Conservation (phyloP, 768 basidiomycete genomes). For the Tubosaeta sp. region DNA sequence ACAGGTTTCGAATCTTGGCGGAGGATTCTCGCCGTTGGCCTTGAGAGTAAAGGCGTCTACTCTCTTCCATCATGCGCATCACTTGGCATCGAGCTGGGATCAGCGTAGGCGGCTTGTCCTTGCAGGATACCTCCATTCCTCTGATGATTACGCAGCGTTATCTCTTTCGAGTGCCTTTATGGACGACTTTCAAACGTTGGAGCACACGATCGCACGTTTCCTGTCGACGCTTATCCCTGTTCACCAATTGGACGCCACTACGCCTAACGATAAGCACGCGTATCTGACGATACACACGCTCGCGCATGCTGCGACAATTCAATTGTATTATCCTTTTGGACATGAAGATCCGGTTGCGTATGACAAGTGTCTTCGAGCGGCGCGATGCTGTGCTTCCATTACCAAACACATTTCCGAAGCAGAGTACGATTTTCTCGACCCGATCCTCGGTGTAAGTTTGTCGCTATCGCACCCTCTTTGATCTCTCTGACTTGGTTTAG, state of each 20-base stretch:
- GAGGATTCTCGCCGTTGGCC: slow-evolving; percentile 59
- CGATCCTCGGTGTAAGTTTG: slow-evolving; percentile 65
- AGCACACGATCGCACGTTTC: slow-evolving; percentile 62
- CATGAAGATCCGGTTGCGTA: slow-evolving; percentile 56
- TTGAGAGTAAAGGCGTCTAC: slow-evolving; percentile 75
- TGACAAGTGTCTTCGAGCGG: slow-evolving; percentile 64
- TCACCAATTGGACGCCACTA: slow-evolving; percentile 56
- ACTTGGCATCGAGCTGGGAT: slow-evolving; percentile 57
- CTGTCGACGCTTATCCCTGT: slow-evolving; percentile 58
- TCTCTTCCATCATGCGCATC: slow-evolving; percentile 64
- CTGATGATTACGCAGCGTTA: slow-evolving; percentile 34
- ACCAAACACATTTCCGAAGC: slow-evolving; percentile 59
- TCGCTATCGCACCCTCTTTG: not conserved
- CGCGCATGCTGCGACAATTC: slow-evolving; percentile 60
- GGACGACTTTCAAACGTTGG: slow-evolving; percentile 58
- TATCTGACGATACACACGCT: slow-evolving; percentile 62
- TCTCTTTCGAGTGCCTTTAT: slow-evolving; percentile 45
- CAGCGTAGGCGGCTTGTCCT: slow-evolving; percentile 42
- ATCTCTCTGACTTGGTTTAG: slow-evolving; percentile 31
- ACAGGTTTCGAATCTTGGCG: slow-evolving; percentile 43
- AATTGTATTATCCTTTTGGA: slow-evolving; percentile 59
- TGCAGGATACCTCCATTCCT: slow-evolving; percentile 9
- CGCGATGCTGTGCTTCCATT: slow-evolving; percentile 54
- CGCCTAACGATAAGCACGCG: slow-evolving; percentile 54
- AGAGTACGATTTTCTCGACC: slow-evolving; percentile 73